Evolutionary conservation across 257 asterid genomes (phyloP), one percentile per base, ranked within the genome.

Genomic region (Marsdenia floribunda): DNA sequence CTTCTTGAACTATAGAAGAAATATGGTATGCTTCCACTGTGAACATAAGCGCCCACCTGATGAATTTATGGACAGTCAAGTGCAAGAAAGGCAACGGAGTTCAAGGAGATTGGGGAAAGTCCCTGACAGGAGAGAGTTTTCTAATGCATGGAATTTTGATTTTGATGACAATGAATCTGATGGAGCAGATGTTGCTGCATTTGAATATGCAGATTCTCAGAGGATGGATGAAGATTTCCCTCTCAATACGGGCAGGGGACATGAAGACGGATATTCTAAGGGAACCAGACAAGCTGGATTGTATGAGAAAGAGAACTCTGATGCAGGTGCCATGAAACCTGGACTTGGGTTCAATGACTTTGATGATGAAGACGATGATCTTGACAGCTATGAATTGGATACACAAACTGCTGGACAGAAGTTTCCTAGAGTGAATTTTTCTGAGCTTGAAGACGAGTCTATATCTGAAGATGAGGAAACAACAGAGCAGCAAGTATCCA

Each of bases 121-220:
- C 33, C 63, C 87, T n/a, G 75, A 77, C 55, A 82, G 88, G 78
- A 83, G 82, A 53, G 90, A 86, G 75, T 80, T 93, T 77, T 80
- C 99, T 59, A 86, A 84, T 76, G 96, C 97, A 38, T 94, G 99
- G 97, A 94, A 94, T 80, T 94, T 94, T 72, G 96, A 94, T 81
- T 94, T 94, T 81, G 99, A 94, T 68, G 99, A 94, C 75, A 87
- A 94, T 78, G 99, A 92, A 80, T 94, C 99, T 18, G 99, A 92
- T 82, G 99, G 99, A 52, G 97, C 99, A 38, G 99, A 92, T 77
- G 90, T 94, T 77, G 97, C 97, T 80, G 83, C 97, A 55, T 94
- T 94, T 60, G 99, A 94, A 87, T 73, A 83, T 86, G 99, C 97
- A 75, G 99, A 94, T 89, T 86, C 97, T 72, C 82, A 33, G 75